Percentiles rank a stretch among this genome's conserved stretches.
These are phyloP conservation scores for Dendrobium chrysotoxum DNA, from an alignment of 106 monocot genomes.

Conservation along the genomic window DNA sequence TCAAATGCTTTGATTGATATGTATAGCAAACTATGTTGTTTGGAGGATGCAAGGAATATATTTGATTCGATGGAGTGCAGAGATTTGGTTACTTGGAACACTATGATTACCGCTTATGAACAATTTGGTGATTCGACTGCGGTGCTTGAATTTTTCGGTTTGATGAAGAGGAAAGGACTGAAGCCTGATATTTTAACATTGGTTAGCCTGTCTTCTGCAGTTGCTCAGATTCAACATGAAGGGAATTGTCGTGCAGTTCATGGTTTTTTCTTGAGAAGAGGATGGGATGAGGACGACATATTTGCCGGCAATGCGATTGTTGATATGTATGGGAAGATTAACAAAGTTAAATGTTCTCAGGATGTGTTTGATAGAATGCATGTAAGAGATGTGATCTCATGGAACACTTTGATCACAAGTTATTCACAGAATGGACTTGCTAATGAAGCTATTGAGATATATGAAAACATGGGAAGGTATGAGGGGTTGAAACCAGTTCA, in stretches of 20 bases:
- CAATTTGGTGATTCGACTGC: slow-evolving; percentile 32
- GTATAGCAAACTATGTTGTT: slow-evolving; percentile 41
- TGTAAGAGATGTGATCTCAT: slow-evolving; percentile 53
- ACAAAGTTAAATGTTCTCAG: slow-evolving; percentile 28
- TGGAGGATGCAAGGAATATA: slow-evolving; percentile 24
- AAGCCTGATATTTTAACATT: slow-evolving; percentile 37
- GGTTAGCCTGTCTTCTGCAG: slow-evolving; percentile 43
- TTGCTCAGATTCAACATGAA: slow-evolving; percentile 27
- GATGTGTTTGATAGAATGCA: slow-evolving; percentile 45
- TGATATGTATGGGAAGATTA: slow-evolving; percentile 79
- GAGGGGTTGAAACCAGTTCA: slow-evolving; percentile 36
- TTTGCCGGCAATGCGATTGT: slow-evolving; percentile 63
- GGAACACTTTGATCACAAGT: slow-evolving; percentile 62
- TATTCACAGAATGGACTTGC: slow-evolving; percentile 52
- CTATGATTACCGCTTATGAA: slow-evolving; percentile 60
- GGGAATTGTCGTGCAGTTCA: slow-evolving; percentile 42
- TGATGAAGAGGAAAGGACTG: slow-evolving; percentile 32
- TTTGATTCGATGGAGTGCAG: slow-evolving; percentile 35
- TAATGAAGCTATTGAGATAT: slow-evolving; percentile 34
- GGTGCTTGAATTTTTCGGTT: slow-evolving; percentile 34
- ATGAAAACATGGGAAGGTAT: slow-evolving; percentile 29
- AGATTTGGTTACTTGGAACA: slow-evolving; percentile 64
- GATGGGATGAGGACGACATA: slow-evolving; percentile 26
- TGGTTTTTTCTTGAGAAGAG: slow-evolving; percentile 29
- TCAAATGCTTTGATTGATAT: slow-evolving; percentile 67